Base-by-base conservation (phyloP, 306 rosid genomes). In the Morella rubra region DNA sequence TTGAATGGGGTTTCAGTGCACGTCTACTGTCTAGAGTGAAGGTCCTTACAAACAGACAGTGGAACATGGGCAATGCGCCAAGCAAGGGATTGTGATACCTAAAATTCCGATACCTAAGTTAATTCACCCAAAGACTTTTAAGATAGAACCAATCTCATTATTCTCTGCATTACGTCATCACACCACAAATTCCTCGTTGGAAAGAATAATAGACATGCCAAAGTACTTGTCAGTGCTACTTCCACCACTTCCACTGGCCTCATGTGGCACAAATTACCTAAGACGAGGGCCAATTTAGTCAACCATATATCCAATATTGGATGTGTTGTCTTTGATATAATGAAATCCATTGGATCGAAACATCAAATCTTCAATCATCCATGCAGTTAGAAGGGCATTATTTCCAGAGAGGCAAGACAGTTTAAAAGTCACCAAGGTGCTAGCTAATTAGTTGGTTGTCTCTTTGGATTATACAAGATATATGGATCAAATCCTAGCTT, bases 241-340 rank as follows among this genome's bases (percentile, higher is more conserved):
- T 46, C 70, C 42, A 74, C 75, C 47, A 56, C 77, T 56, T 27
- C 6, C 0, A 45, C 59, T 65, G 46, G 62, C 64, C 70, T 77
- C 41, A 52, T 7, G 18, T 71, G 71, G 64, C 59, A 47, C 58
- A 78, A 66, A 50, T 66, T 71, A 80, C 71, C 65, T 13, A 61
- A 64, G 10, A 46, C 40, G 1, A 52, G 52, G 59, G 69, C 75
- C 50, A 71, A 52, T 60, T 49, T 76, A 73, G 42, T 5, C 50
- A 70, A 71, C 18, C 62, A 60, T 32, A 32, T 32, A 54, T 46
- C 78, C 41, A 11, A 60, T 27, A 65, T 42, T 14, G 4, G 45
- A 65, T 40, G 0, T 7, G 49, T 65, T 65, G 41, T 20, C 49
- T 47, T 65, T 41, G 49, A 41, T 65, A 41, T 65, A 65, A 44